Conservation (phyloP, 257 asterid genomes). For the Gentiana macrophylla region DNA sequence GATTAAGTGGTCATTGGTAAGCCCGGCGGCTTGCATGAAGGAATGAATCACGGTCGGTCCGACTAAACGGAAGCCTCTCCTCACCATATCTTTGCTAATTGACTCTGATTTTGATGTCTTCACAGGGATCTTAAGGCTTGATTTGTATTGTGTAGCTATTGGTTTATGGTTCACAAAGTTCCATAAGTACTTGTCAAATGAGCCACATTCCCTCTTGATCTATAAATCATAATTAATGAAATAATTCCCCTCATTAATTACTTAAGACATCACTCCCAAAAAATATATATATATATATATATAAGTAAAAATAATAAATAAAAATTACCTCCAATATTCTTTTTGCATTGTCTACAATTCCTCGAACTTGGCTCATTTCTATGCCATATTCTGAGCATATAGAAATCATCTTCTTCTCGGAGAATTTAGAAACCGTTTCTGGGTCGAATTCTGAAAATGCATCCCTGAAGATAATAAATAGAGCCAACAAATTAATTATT, state of each 20-base stretch:
- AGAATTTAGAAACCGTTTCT: constrained; percentile 41
- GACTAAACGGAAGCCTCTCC: constrained; percentile 62
- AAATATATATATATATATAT: not conserved
- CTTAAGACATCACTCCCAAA: not conserved
- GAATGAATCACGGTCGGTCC: constrained; percentile 79
- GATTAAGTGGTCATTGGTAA: constrained; percentile 70
- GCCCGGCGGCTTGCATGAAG: constrained; percentile 88
- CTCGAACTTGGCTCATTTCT: constrained; percentile 55
- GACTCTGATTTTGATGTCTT: constrained; percentile 83
- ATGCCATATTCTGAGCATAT: constrained; percentile 38
- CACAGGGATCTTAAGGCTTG: constrained; percentile 62
- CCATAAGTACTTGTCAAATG: constrained; percentile 64
- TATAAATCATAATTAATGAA: constrained; percentile 7
- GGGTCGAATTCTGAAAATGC: constrained; percentile 69
- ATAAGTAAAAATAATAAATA: not conserved
- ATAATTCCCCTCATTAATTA: not conserved
- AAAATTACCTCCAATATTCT: constrained; percentile 49
- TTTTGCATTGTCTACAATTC: constrained; percentile 67
- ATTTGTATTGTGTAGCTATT: constrained; percentile 45
- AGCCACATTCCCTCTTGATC: constrained; percentile 45
- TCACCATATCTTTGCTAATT: constrained; percentile 81
- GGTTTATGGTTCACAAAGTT: constrained; percentile 61
- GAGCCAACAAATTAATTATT: not conserved
- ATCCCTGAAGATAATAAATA: constrained; percentile 24
- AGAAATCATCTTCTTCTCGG: constrained; percentile 49